phyloP scores from a whole-genome alignment of 768 basidiomycete species.

The Naganishia antarctica region DNA sequence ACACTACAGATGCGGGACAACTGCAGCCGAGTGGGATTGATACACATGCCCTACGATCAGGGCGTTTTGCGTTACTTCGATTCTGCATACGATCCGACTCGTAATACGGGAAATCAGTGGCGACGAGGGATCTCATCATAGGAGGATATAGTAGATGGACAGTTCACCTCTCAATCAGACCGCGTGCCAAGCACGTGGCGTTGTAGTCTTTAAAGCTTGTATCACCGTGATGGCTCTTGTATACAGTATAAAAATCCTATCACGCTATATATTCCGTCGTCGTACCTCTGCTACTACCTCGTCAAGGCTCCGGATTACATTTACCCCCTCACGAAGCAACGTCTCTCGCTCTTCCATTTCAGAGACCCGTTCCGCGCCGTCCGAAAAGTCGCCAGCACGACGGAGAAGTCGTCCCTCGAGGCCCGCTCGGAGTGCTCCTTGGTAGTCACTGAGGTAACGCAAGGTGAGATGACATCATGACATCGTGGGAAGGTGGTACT shows the following conservation, averaged over 20 bases:
- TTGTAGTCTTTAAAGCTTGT: neutral
- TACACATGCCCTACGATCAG: no score
- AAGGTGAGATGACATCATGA: neutral
- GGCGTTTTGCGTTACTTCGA: no score
- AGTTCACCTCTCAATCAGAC: neutral
- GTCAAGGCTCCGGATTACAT: conserved; percentile 29
- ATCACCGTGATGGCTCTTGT: neutral
- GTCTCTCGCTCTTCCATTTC: conserved; percentile 30
- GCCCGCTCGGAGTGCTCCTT: conserved; percentile 34
- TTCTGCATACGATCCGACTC: no score
- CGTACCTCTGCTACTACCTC: conserved; percentile 38
- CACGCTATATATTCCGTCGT: conserved; percentile 21
- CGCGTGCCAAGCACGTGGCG: neutral
- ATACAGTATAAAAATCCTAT: neutral
- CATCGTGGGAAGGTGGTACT: conserved; percentile 17
- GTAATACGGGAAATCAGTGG: no score
- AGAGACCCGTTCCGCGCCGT: conserved; percentile 36
- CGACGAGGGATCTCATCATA: neutral
- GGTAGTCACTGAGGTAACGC: conserved; percentile 37
- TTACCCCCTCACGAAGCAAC: conserved; percentile 27
- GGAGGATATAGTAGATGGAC: conserved; percentile 11
- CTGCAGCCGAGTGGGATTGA: no score
- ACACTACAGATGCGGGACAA: no score
- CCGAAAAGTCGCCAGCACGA: conserved; percentile 40
- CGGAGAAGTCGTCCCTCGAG: conserved; percentile 41